These are phyloP conservation scores for Pterocarpus macrocarpus DNA, from an alignment of 306 rosid genomes.

Conservation along the genomic window DNA sequence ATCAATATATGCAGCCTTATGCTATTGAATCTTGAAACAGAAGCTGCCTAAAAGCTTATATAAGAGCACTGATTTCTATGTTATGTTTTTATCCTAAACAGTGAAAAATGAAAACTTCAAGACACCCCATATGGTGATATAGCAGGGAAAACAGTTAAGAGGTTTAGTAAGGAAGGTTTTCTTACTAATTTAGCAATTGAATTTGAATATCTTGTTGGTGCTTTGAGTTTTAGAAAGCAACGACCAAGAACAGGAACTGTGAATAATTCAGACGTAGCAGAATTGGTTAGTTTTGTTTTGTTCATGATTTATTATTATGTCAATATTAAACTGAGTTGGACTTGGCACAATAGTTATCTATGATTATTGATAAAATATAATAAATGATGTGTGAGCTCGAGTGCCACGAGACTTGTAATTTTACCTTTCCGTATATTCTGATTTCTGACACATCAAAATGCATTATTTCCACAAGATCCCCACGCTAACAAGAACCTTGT, in stretches of 20 bases:
- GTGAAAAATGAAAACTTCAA: conserved; percentile 34
- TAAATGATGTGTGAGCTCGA: conserved; percentile 15
- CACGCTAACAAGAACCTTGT: too few relatives aligned
- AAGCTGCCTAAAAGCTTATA: background rate
- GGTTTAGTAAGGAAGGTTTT: background rate
- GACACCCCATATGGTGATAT: conserved; percentile 27
- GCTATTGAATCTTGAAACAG: conserved; percentile 13
- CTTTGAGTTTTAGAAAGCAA: conserved; percentile 31
- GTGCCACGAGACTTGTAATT: conserved; percentile 35
- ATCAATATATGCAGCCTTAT: too few relatives aligned
- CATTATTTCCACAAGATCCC: conserved; percentile 7
- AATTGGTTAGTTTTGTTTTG: conserved; percentile 39
- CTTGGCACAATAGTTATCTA: background rate
- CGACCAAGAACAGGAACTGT: conserved; percentile 18
- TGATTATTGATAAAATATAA: background rate
- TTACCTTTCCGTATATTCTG: background rate
- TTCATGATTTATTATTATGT: background rate
- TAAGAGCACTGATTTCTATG: conserved; percentile 1
- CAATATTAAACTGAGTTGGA: conserved; percentile 5
- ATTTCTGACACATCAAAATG: conserved; percentile 1
- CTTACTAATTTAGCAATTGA: conserved; percentile 26
- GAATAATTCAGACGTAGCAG: background rate
- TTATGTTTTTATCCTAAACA: background rate
- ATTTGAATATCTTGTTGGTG: conserved; percentile 3
- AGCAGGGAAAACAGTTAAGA: background rate